phyloP scores from a whole-genome alignment of 1,139 yeast genomes.

The Debaryomycetaceae sp. region DNA sequence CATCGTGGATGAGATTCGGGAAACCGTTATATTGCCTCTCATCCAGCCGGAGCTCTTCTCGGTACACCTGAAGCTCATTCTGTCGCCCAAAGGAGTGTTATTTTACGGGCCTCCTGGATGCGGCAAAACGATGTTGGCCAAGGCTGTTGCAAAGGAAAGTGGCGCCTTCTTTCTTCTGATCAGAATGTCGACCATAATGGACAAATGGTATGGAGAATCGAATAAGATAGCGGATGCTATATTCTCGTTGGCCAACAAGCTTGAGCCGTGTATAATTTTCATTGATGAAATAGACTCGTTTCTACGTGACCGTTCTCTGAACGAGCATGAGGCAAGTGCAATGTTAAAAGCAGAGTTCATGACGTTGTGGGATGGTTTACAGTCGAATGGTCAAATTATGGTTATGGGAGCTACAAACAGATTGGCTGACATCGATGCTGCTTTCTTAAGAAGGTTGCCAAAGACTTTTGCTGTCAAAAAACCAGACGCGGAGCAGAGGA shows the following conservation, averaged over 20 bases:
- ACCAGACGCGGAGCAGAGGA: slow-evolving; percentile 70
- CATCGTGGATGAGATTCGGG: slow-evolving; percentile 80
- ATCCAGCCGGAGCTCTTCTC: slow-evolving; percentile 68
- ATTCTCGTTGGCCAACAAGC: slow-evolving; percentile 82
- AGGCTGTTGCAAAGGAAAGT: slow-evolving; percentile 89
- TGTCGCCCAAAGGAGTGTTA: slow-evolving; percentile 92
- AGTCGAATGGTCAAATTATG: slow-evolving; percentile 72
- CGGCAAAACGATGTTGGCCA: slow-evolving; percentile 96
- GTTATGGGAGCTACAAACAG: slow-evolving; percentile 96
- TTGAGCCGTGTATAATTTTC: slow-evolving; percentile 92
- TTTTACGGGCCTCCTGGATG: slow-evolving; percentile 98
- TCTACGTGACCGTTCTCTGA: slow-evolving; percentile 76
- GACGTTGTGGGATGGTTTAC: slow-evolving; percentile 96
- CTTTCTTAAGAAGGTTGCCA: slow-evolving; percentile 90
- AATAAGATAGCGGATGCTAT: slow-evolving; percentile 93
- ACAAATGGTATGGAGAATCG: slow-evolving; percentile 97
- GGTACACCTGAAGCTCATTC: slow-evolving; percentile 62
- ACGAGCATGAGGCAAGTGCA: slow-evolving; percentile 95
- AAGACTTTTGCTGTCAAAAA: slow-evolving; percentile 78
- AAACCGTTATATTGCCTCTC: slow-evolving; percentile 83
- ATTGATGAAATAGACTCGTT: slow-evolving; percentile 97
- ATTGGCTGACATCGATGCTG: slow-evolving; percentile 86
- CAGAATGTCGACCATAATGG: slow-evolving; percentile 93
- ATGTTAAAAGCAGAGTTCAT: slow-evolving; percentile 94
- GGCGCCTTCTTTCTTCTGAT: slow-evolving; percentile 91